Base-by-base conservation (phyloP, 2,329 filamentous ascomycete species). In the Neonectria faginata region DNA sequence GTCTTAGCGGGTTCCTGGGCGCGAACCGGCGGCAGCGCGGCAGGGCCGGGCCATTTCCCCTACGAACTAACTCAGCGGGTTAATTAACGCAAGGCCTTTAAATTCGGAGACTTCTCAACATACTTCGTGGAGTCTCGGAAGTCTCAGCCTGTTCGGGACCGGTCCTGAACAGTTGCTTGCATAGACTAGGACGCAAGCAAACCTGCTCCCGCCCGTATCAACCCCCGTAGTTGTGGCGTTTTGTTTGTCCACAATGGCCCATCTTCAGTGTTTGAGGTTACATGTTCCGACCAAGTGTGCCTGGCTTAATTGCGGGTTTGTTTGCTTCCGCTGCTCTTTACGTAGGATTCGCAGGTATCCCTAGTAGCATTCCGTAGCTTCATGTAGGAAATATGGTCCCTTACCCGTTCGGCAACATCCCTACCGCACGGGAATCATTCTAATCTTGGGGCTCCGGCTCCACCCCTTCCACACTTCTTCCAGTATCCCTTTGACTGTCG, bases 201-300 rank as follows among this genome's bases (percentile, higher is more conserved):
- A 39, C 42, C 55, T 55, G 39, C 42, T 54, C 54, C 48, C 58
- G 25, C 57, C 39, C 47, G 18, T 62, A 41, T 52, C 58, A 44
- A 51, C 47, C 50, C 48, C 63, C 60, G 58, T 48, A 20, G n/a
- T 29, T 55, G 58, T 66, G 57, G 60, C 65, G 58, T 60, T 62
- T 62, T 67, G 66, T 67, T 67, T 59, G 54, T 57, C 47, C 60
- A 42, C 55, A 60, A 44, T 31, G 64, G 27, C 51, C 70, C 65
- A 66, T 60, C n/a, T 57, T 65, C 45, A 51, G 62, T 52, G 69
- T 65, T 70, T 58, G 58, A 61, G 57, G 53, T 71, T 70, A 65
- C 60, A 71, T 69, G 60, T 70, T 68, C 66, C 67, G 64, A 27
- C 48, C 54, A 55, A 52, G 50, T 57, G 64, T 60, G 54, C 52